These are phyloP conservation scores for Talaromyces sp. DNA, from an alignment of 2,329 filamentous ascomycete genomes.

Conservation along the genomic window DNA sequence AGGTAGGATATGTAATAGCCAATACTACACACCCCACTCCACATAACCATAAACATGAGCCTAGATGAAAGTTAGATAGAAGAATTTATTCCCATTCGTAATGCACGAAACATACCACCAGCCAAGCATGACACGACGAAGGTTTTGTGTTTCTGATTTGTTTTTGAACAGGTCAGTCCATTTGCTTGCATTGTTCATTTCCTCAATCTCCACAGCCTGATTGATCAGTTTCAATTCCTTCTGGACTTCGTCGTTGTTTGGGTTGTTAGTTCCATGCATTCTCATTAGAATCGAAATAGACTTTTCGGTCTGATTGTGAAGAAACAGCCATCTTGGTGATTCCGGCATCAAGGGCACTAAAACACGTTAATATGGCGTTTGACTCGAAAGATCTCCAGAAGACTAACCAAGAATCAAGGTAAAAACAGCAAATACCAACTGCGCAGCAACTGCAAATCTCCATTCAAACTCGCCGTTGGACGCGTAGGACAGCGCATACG, in stretches of 20 bases:
- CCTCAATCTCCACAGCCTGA: constrained; percentile 10
- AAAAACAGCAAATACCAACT: constrained; percentile 30
- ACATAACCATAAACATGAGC: constrained; percentile 15
- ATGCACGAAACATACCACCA: constrained; percentile 10
- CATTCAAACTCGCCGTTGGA: constrained; percentile 10
- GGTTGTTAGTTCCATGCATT: constrained; percentile 1
- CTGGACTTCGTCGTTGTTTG: constrained; percentile 6
- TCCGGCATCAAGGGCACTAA: constrained; percentile 13
- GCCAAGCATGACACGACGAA: constrained; percentile 11
- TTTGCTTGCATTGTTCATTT: constrained; percentile 10
- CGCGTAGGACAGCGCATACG: constrained; percentile 10
- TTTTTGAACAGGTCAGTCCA: constrained; percentile 12
- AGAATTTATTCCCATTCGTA: background rate
- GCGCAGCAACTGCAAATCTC: constrained; percentile 19
- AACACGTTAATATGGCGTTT: background rate
- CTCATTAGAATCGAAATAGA: constrained; percentile 7
- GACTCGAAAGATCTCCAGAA: background rate
- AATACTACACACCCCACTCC: constrained; percentile 9
- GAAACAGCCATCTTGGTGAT: constrained; percentile 18
- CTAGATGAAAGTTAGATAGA: background rate
- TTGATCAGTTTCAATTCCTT: constrained; percentile 12
- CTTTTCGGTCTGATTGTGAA: constrained; percentile 8
- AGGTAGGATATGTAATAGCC: constrained; percentile 19
- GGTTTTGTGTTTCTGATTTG: constrained; percentile 11
- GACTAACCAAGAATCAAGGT: background rate